Percentiles rank a stretch among this genome's conserved stretches.
These are phyloP conservation scores for Eucalyptus pauciflora DNA, from an alignment of 345 rosid genomes.

Conservation along the genomic window DNA sequence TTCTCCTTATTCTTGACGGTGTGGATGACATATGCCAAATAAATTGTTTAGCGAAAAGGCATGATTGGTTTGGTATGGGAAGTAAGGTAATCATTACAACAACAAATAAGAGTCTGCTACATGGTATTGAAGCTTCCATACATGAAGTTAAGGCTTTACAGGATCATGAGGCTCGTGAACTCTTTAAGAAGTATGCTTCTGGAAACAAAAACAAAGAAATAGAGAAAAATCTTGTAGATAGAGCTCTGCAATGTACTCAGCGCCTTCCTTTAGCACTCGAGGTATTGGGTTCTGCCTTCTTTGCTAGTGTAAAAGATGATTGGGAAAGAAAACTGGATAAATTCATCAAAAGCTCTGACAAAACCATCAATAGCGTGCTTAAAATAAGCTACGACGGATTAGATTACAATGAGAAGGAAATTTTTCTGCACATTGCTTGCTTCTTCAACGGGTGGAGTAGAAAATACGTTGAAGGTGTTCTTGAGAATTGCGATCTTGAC, in stretches of 20 bases:
- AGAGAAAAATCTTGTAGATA: too few species aligned
- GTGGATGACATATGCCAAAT: not conserved
- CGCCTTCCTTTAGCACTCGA: not conserved
- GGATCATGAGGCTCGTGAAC: not conserved
- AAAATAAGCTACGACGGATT: not conserved
- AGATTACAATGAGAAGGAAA: not conserved
- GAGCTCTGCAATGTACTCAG: not conserved
- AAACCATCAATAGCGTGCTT: not conserved
- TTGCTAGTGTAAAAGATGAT: not conserved
- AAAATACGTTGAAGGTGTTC: not conserved
- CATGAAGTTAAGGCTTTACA: not conserved
- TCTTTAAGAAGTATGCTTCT: too few species aligned
- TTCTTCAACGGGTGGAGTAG: not conserved
- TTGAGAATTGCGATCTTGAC: not conserved
- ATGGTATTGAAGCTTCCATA: not conserved
- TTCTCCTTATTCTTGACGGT: not conserved
- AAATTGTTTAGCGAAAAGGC: not conserved
- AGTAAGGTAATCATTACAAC: not conserved
- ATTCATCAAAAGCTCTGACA: not conserved
- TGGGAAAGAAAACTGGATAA: not conserved
- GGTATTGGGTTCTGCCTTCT: not conserved
- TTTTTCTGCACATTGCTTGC: not conserved
- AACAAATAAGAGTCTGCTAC: too few species aligned
- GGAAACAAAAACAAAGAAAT: accelerated
- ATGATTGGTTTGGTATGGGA: not conserved